These are phyloP conservation scores for Aquanectria penicillioides DNA, from an alignment of 2,329 filamentous ascomycete genomes.

Conservation along the genomic window DNA sequence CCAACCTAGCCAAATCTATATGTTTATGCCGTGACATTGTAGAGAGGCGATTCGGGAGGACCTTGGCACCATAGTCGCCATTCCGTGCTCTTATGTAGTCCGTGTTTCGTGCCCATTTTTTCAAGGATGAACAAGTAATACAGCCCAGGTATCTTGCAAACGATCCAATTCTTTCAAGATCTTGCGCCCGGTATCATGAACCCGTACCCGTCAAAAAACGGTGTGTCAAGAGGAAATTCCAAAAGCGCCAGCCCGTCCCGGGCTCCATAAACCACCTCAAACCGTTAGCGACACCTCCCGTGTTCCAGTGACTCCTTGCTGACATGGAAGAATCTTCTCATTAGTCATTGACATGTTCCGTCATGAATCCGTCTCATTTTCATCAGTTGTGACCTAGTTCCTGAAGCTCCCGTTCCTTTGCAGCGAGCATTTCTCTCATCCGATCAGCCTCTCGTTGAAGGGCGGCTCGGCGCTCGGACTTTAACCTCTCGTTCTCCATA, in stretches of 20 bases:
- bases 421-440: slow-evolving; percentile 77
- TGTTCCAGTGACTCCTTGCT: slow-evolving; percentile 38
- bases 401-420: slow-evolving; percentile 77
- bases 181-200: slow-evolving; percentile 20
- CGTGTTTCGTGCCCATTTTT: slow-evolving; percentile 21
- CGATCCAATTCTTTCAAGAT: slow-evolving; percentile 23
- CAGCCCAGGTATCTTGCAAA: slow-evolving; percentile 25
- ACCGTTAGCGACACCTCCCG: slow-evolving; percentile 23
- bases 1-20: slow-evolving; percentile 32
- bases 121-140: slow-evolving; percentile 26
- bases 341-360: slow-evolving; percentile 36
- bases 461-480: slow-evolving; percentile 70
- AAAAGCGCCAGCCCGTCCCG: slow-evolving; percentile 35
- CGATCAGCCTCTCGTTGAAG: slow-evolving; percentile 78
- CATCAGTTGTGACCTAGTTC: slow-evolving; percentile 45
- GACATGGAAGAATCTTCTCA: slow-evolving; percentile 33
- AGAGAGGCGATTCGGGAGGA: slow-evolving; percentile 18
- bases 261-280: slow-evolving; percentile 17
- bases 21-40: slow-evolving; percentile 21
- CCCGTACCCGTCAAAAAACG: slow-evolving; percentile 8
- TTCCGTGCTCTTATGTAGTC: slow-evolving; percentile 27
- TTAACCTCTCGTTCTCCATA: slow-evolving; percentile 61
- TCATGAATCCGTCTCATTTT: slow-evolving; percentile 31
- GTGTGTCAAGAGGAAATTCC: slow-evolving; percentile 35
- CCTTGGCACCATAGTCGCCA: slow-evolving; percentile 15